Evolutionary conservation across 1,284 basidiomycete genomes (phyloP).

Genomic region (Microstroma glucosiphilum): DNA sequence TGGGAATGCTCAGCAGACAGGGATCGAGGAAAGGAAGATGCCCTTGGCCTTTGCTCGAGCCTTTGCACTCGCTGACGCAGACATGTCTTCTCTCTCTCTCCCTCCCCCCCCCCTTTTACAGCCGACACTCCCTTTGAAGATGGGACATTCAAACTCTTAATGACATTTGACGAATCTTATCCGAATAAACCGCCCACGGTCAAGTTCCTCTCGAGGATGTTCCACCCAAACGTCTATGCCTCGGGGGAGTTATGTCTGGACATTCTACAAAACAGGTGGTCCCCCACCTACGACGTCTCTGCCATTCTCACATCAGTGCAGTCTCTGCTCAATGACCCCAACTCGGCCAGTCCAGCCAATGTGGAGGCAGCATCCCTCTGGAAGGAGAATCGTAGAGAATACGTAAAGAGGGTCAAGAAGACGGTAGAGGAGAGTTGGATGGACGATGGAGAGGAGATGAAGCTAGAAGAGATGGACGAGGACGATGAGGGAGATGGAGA

Average conservation of each 20-base stretch:
- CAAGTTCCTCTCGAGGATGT: slow-evolving; percentile 95
- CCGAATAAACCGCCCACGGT: slow-evolving; percentile 97
- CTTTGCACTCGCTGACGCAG: slow-evolving; percentile 16
- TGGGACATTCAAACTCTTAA: slow-evolving; percentile 90
- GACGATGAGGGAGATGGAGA: slow-evolving; percentile 8
- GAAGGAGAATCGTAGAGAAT: slow-evolving; percentile 97
- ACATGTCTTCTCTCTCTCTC: slow-evolving; percentile 7
- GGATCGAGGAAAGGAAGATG: not conserved
- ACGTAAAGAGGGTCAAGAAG: slow-evolving; percentile 80
- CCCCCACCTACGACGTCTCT: slow-evolving; percentile 94
- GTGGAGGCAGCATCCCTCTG: slow-evolving; percentile 94
- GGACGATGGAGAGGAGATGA: slow-evolving; percentile 36
- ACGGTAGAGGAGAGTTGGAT: slow-evolving; percentile 51
- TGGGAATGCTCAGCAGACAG: not conserved
- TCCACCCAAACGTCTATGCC: slow-evolving; percentile 97
- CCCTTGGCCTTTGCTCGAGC: not conserved
- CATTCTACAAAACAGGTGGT: slow-evolving; percentile 97
- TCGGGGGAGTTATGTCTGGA: slow-evolving; percentile 97
- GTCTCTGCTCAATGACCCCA: slow-evolving; percentile 89
- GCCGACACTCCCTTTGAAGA: slow-evolving; percentile 98
- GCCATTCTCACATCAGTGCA: slow-evolving; percentile 95
- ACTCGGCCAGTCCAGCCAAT: slow-evolving; percentile 94
- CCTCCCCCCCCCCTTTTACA: slow-evolving; percentile 46
- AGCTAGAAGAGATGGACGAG: slow-evolving; percentile 6
- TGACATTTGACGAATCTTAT: slow-evolving; percentile 95